Percentiles rank a stretch among this genome's conserved stretches.
Evolutionary conservation across 129 eudicot genomes (phyloP).

Genomic region (Flaveria sonorensis): DNA sequence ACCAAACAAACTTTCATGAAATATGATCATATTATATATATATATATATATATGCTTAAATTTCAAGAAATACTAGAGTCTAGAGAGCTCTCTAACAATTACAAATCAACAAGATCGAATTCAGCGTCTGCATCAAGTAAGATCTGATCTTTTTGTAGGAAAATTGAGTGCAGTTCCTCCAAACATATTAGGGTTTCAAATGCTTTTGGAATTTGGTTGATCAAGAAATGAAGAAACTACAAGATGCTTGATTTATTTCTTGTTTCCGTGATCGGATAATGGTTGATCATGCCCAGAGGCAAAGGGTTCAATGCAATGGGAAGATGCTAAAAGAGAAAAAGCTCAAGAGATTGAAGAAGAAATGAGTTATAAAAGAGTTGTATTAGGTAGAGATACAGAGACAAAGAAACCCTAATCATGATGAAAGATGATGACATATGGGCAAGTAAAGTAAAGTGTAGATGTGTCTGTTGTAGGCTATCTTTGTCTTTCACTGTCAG

Average conservation of each 20-base stretch:
- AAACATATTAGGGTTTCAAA: not conserved
- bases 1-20: not conserved
- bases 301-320: no score
- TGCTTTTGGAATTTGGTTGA: not conserved
- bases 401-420: slow-evolving; percentile 40
- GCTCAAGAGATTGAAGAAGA: no score
- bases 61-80: not conserved
- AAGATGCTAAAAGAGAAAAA: no score
- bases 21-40: not conserved
- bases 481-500: slow-evolving; percentile 34
- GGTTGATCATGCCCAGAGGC: no score
- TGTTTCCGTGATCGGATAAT: no score
- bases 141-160: not conserved
- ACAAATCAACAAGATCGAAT: slow-evolving; percentile 21
- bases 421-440: slow-evolving; percentile 40
- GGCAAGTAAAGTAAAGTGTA: slow-evolving; percentile 18
- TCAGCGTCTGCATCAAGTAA: not conserved
- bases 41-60: not conserved
- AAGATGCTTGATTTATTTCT: no score
- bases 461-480: slow-evolving; percentile 31
- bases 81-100: slow-evolving; percentile 24
- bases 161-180: no score
- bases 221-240: no score
- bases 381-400: slow-evolving; percentile 24
- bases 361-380: not conserved